Evolutionary conservation across 1,139 yeast species (phyloP).

Genomic region (Torulaspora pretoriensis): DNA sequence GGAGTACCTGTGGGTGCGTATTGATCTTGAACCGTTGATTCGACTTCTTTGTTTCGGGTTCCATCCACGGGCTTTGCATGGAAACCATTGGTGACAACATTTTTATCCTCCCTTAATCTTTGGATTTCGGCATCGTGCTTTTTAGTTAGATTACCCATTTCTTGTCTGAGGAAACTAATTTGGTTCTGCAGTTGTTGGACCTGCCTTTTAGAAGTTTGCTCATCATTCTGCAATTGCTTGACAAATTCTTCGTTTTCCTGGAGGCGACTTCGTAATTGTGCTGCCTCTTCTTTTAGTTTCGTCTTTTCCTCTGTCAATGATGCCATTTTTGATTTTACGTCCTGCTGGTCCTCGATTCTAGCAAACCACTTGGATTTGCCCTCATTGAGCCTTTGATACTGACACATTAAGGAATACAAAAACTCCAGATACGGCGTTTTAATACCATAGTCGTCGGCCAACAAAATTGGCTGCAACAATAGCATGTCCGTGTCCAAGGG

Average conservation of each 20-base stretch:
- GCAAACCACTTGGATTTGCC: slow-evolving; percentile 41
- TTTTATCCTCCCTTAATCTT: slow-evolving; percentile 15
- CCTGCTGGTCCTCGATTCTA: slow-evolving; percentile 36
- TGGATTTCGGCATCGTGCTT: slow-evolving; percentile 18
- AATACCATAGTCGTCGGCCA: slow-evolving; percentile 80
- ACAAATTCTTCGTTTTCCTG: slow-evolving; percentile 9
- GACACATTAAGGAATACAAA: slow-evolving; percentile 74
- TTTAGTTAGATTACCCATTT: slow-evolving; percentile 18
- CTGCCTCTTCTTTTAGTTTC: slow-evolving; percentile 5
- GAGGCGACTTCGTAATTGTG: slow-evolving; percentile 1
- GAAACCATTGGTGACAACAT: slow-evolving; percentile 4
- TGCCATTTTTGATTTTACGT: slow-evolving; percentile 28
- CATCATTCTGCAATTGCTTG: slow-evolving; percentile 23
- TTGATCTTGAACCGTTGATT: slow-evolving; percentile 8
- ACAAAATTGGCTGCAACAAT: slow-evolving; percentile 74
- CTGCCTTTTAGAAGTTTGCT: slow-evolving; percentile 15
- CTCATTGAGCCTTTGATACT: slow-evolving; percentile 51
- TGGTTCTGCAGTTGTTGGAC: slow-evolving; percentile 14
- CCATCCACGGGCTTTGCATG: slow-evolving; percentile 5
- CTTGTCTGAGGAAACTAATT: slow-evolving; percentile 23
- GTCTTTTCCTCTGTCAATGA: slow-evolving; percentile 18
- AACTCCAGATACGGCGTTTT: slow-evolving; percentile 89
- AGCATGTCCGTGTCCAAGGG: slow-evolving; percentile 63
- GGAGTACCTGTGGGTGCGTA: slow-evolving; percentile 33
- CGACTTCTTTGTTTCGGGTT: background rate